Percentiles rank a stretch among this genome's conserved stretches.
phyloP scores from a whole-genome alignment of 306 rosid genomes.

The Dryas alaskensis region DNA sequence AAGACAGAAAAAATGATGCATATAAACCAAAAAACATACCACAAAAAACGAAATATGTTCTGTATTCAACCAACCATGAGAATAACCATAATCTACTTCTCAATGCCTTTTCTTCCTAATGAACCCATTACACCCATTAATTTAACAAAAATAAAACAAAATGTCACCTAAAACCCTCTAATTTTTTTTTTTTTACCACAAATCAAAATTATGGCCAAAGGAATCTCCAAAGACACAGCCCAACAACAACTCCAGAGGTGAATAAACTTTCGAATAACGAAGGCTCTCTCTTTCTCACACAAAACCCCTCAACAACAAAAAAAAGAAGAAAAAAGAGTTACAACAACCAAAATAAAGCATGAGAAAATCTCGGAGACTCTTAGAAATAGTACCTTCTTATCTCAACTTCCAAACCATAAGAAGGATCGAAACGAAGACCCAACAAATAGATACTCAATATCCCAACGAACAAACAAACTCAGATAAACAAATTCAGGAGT shows the following conservation, averaged over 20 bases:
- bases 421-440: slow-evolving; percentile 8
- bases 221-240: slow-evolving; percentile 25
- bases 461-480: too few species aligned
- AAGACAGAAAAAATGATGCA: slow-evolving; percentile 22
- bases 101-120: not conserved
- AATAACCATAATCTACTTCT: not conserved
- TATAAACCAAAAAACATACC: slow-evolving; percentile 8
- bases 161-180: not conserved
- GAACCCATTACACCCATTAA: not conserved
- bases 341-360: not conserved
- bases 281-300: not conserved
- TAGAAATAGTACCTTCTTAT: slow-evolving; percentile 8
- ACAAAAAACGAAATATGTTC: not conserved
- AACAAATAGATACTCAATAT: not conserved
- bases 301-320: not conserved
- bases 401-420: not conserved
- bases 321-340: not conserved
- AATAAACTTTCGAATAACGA: not conserved
- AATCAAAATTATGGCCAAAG: slow-evolving; percentile 16
- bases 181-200: not conserved
- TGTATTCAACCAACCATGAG: not conserved
- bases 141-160: not conserved
- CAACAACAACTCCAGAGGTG: slow-evolving; percentile 9
- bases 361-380: not conserved
- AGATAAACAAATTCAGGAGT: slow-evolving; percentile 2